phyloP scores from a whole-genome alignment of 1,284 basidiomycete genomes.

The Coniferiporia weirii region DNA sequence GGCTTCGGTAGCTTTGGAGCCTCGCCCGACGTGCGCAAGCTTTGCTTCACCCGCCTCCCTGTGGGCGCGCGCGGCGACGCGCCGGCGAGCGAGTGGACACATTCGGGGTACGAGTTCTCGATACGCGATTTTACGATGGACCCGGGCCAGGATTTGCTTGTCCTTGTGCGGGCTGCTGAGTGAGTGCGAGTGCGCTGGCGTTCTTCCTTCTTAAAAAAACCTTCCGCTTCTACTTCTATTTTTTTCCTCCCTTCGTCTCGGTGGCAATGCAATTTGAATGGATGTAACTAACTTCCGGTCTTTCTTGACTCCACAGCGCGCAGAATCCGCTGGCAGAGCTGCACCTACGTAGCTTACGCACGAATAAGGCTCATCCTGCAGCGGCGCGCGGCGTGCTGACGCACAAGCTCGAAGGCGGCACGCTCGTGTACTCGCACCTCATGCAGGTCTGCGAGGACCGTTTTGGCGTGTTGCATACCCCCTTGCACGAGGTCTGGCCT shows the following conservation, averaged over 20 bases:
- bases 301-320: too few species aligned
- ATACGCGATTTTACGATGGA: constrained; percentile 61
- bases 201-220: too few species aligned
- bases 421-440: constrained; percentile 32
- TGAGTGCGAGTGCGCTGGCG: not conserved
- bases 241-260: too few species aligned
- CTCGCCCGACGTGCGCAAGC: constrained; percentile 27
- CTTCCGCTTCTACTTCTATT: too few species aligned
- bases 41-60: constrained; percentile 18
- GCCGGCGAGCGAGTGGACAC: constrained; percentile 41
- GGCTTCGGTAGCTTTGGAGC: constrained; percentile 27
- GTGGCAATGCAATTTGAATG: too few species aligned
- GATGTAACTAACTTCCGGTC: too few species aligned
- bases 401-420: constrained; percentile 20
- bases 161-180: constrained; percentile 32
- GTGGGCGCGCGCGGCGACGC: constrained; percentile 6
- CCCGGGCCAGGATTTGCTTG: constrained; percentile 54
- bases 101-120: constrained; percentile 33
- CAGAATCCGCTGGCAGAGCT: not conserved
- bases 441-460: constrained; percentile 46
- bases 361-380: constrained; percentile 11
- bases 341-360: constrained; percentile 7
- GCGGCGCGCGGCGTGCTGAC: constrained; percentile 6
- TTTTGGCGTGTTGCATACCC: constrained; percentile 42
- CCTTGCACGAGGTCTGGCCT: constrained; percentile 27